A percentile compares a stretch with the other conserved stretches of the same genome.
phyloP scores from a whole-genome alignment of 768 basidiomycete genomes.

The Tubosaeta sp. region DNA sequence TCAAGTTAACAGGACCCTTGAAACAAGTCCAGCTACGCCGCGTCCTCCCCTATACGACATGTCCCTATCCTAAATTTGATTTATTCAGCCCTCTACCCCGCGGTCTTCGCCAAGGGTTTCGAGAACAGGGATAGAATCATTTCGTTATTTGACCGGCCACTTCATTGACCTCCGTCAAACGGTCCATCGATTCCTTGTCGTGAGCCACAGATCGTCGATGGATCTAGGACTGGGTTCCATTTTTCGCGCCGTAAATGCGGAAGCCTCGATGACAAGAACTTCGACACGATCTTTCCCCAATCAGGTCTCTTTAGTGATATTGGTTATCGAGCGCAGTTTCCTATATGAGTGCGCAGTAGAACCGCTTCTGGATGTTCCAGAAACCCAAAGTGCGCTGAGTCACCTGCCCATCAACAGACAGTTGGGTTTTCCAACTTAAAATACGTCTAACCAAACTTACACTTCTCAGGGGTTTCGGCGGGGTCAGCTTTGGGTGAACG shows the following conservation, averaged over 20 bases:
- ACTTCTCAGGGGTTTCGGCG: slow-evolving; percentile 53
- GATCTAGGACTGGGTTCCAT: slow-evolving; percentile 57
- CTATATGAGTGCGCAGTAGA: slow-evolving; percentile 47
- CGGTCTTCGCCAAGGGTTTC: slow-evolving; percentile 46
- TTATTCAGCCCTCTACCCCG: slow-evolving; percentile 46
- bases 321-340: slow-evolving; percentile 45
- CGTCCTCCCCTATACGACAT: slow-evolving; percentile 5
- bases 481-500: slow-evolving; percentile 9
- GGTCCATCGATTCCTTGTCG: slow-evolving; percentile 64
- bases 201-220: slow-evolving; percentile 47
- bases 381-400: slow-evolving; percentile 50
- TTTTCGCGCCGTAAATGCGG: slow-evolving; percentile 40
- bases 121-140: slow-evolving; percentile 45
- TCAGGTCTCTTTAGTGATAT: slow-evolving; percentile 43
- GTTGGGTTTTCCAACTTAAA: slow-evolving; percentile 40
- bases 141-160: slow-evolving; percentile 46
- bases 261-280: slow-evolving; percentile 42
- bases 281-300: slow-evolving; percentile 41
- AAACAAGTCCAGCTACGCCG: slow-evolving; percentile 26
- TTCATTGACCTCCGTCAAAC: slow-evolving; percentile 49
- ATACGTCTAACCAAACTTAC: slow-evolving; percentile 46
- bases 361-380: slow-evolving; percentile 57
- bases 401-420: slow-evolving; percentile 42
- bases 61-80: slow-evolving; percentile 16
- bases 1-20: slow-evolving; percentile 33